Percentiles rank a stretch among this genome's conserved stretches.
phyloP scores from a whole-genome alignment of 2,329 filamentous ascomycete genomes.

The Dactylella cylindrospora region DNA sequence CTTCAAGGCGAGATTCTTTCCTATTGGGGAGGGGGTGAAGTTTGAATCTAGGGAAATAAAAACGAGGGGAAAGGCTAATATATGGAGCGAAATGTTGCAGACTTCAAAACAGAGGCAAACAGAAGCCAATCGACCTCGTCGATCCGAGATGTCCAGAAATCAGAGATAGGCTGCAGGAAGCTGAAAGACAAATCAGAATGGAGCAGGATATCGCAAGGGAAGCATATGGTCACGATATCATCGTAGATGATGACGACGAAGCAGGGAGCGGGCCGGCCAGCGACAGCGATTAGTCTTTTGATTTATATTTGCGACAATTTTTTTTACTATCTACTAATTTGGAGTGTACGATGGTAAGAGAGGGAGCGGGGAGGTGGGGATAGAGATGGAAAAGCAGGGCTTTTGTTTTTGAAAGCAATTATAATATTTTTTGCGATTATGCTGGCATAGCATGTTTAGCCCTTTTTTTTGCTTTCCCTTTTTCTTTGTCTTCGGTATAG shows the following conservation, averaged over 20 bases:
- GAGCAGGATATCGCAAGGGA: slow-evolving; percentile 14
- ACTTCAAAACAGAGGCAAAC: slow-evolving; percentile 70
- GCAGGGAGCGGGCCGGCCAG: slow-evolving; percentile 53
- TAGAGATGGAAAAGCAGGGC: no score
- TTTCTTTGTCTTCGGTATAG: no score
- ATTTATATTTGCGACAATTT: no score
- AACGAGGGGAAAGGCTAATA: neutral
- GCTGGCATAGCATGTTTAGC: no score
- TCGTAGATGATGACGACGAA: slow-evolving; percentile 56
- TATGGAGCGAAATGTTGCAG: slow-evolving; percentile 47
- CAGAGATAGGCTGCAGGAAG: slow-evolving; percentile 65
- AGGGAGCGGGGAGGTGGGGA: no score
- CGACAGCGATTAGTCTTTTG: slow-evolving; percentile 23
- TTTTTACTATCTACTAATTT: no score
- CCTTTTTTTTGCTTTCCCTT: no score
- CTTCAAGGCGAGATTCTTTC: no score
- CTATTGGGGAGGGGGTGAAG: no score
- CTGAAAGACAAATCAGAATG: slow-evolving; percentile 60
- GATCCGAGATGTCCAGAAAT: slow-evolving; percentile 69
- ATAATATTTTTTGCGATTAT: no score
- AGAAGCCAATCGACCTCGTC: slow-evolving; percentile 70
- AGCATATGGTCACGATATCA: slow-evolving; percentile 56
- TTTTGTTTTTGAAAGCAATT: no score
- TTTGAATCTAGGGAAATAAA: neutral
- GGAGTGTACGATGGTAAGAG: no score